Base-by-base conservation (phyloP, 2,329 filamentous ascomycete genomes). In the Bertia moriformis region DNA sequence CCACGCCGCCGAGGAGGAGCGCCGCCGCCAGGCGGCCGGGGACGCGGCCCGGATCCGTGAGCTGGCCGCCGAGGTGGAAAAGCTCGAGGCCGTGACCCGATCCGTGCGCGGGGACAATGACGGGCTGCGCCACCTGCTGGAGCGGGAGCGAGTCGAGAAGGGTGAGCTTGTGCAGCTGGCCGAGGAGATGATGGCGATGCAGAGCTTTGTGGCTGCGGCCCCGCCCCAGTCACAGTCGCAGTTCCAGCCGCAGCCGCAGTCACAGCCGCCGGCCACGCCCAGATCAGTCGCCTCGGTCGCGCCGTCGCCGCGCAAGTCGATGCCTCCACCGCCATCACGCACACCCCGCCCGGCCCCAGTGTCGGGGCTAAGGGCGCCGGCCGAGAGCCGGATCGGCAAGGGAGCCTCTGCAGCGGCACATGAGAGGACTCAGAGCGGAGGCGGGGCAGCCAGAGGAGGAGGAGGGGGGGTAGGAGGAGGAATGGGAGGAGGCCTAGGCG, bases 131-230 rank as follows among this genome's bases (percentile, higher is more conserved):
- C 57, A 63, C 14, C 69, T 83, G 47, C 66, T 91, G 4, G 78
- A 87, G 54, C 66, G 71, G 43, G 84, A 91, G 60, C 70, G 84
- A 4, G 71, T 86, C 15, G 84, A 91, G 60, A 89, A 91, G 65
- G 81, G 83, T 39, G 84, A 89, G 59, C 65, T 91, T 29, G 84
- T 91, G 24, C 73, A 77, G 41, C 71, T 86, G 4, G 84, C 85
- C 1, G 84, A 91, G 56, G 84, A 91, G 62, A 83, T 91, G 77
- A 79, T 91, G 60, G 65, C 67, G 39, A 76, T 89, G 59, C 67
- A 76, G 55, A 68, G 61, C 49, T 59, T 67, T 38, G 58, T 62
- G 37, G 57, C 55, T 43, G 45, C 53, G 32, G 45, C 52, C 35
- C 50, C 49, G 47, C 47, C 52, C 40, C 19, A 43, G 42, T 37